Percentiles rank a stretch among this genome's conserved stretches.
These are phyloP conservation scores for Botrytis fragariae DNA, from an alignment of 2,329 filamentous ascomycete species.

Conservation along the genomic window DNA sequence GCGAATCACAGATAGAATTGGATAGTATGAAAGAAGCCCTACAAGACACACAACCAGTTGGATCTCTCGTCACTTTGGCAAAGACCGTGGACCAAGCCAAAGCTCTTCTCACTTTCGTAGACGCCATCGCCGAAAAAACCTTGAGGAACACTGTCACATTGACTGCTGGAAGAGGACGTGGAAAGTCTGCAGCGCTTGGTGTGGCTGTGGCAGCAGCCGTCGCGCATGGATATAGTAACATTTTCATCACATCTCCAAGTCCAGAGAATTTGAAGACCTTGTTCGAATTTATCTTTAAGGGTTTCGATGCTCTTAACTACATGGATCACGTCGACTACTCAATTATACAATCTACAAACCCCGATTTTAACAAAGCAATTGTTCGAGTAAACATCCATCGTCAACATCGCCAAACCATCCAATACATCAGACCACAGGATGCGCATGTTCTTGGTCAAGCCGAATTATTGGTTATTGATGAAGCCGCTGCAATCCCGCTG, in stretches of 20 bases:
- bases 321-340: conserved; percentile 96
- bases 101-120: conserved; percentile 92
- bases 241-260: conserved; percentile 97
- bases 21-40: conserved; percentile 84
- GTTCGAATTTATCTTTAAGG: conserved; percentile 98
- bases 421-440: conserved; percentile 97
- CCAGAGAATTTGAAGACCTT: conserved; percentile 98
- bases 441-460: conserved; percentile 93
- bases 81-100: conserved; percentile 95
- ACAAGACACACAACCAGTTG: conserved; percentile 80
- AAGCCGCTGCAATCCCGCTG: conserved; percentile 92
- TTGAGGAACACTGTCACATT: conserved; percentile 88
- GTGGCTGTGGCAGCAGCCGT: conserved; percentile 92
- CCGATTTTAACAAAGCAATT: conserved; percentile 98
- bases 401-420: conserved; percentile 94
- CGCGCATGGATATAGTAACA: conserved; percentile 96
- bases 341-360: conserved; percentile 96
- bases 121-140: conserved; percentile 95
- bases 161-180: conserved; percentile 89
- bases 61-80: conserved; percentile 77
- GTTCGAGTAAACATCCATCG: conserved; percentile 94
- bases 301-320: conserved; percentile 91
- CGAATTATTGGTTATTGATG: conserved; percentile 92
- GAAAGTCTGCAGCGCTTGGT: conserved; percentile 94
- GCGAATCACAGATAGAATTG: conserved; percentile 70